Base-by-base conservation (phyloP, 768 basidiomycete genomes). In the Psilocybe tampanensis region DNA sequence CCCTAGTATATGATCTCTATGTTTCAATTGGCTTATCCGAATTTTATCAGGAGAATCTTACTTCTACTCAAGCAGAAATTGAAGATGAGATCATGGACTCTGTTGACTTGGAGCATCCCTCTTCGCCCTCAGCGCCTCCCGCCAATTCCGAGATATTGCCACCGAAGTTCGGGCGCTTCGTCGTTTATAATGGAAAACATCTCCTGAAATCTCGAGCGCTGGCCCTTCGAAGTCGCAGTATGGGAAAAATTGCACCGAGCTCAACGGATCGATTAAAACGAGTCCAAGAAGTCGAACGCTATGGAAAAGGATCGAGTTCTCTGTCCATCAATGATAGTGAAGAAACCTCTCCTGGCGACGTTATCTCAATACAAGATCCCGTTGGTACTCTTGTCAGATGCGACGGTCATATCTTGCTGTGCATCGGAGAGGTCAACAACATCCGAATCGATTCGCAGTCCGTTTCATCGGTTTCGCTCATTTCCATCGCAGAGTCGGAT, bases 381-480 rank as follows among this genome's bases (percentile, higher is more conserved):
- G 19, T 44, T 3, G 43, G 9, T 12, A 44, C 43, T 2, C 13
- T 44, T 2, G 19, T 44, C 4, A 8, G 18, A 18, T 44, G 43
- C 15, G 43, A 44, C 8, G 11, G 13, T 4, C 2, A 18, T 5
- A 21, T 44, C 8, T 44, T 44, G 12, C 26, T 69, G 2, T 61
- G 59, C 41, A 45, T 65, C 32, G 62, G 64, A 3, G 52, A 63
- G 32, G 60, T 65, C 0, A 65, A 65, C 36, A 36, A 43, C 5
- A 17, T 66, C 1, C 32, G 29, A 18, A 41, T 56, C 6, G 52
- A 66, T 44, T 24, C 55, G 2, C 13, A 61, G 17, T 7, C 42
- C n/a, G 59, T 62, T 23, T 48, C 45, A 2, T 22, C 39, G 8
- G 22, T 69, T 32, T 29, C 36, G n/a, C n/a, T n/a, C n/a, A n/a